These are phyloP conservation scores for Prunus dulcis DNA, from an alignment of 306 rosid species.

Conservation along the genomic window DNA sequence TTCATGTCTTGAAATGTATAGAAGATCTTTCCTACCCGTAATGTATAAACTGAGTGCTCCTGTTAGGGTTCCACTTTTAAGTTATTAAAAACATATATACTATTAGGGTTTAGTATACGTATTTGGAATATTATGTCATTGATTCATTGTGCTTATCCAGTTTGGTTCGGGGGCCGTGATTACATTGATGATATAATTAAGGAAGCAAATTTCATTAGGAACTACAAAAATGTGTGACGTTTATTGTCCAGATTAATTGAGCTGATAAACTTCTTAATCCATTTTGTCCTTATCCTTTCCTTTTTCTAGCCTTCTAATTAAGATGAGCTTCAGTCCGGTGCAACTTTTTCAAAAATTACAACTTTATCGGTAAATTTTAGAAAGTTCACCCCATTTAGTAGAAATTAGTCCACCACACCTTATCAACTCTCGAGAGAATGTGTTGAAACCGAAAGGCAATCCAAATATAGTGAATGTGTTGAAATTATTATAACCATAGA, in stretches of 20 bases:
- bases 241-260: neutral
- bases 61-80: constrained; percentile 31
- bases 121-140: neutral
- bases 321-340: no score
- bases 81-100: neutral
- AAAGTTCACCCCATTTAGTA: no score
- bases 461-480: no score
- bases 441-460: no score
- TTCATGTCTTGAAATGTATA: constrained; percentile 21
- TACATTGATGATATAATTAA: neutral
- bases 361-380: no score
- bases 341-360: no score
- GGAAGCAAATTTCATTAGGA: neutral
- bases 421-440: no score
- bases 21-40: constrained; percentile 44
- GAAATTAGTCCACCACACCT: no score
- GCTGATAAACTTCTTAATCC: neutral
- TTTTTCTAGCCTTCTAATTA: no score
- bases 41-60: constrained; percentile 27
- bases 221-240: neutral
- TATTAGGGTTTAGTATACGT: no score
- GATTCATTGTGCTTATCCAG: neutral
- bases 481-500: no score
- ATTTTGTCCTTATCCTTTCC: neutral
- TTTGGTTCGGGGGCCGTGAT: neutral